These are phyloP conservation scores for Umbelopsis sp. DNA, from an alignment of 371 early-diverging fungal genomes.

Conservation along the genomic window DNA sequence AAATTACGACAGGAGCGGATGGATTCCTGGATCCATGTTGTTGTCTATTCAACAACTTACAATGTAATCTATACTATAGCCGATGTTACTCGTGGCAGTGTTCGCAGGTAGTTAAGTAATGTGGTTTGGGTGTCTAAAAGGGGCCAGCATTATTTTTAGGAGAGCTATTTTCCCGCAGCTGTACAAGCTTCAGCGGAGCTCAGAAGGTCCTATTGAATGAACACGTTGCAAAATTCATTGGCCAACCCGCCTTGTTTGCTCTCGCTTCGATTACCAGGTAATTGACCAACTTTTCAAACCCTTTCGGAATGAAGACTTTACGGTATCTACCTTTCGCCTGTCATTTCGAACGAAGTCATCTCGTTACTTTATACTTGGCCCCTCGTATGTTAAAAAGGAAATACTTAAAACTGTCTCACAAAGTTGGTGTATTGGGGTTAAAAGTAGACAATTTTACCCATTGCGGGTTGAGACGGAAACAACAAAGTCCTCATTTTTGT, in stretches of 20 bases:
- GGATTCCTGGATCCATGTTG: neutral
- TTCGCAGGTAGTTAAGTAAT: too few species aligned
- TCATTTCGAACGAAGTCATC: too few species aligned
- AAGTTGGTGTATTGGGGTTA: neutral
- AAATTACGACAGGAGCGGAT: too few species aligned
- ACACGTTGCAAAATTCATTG: neutral
- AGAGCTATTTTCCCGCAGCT: too few species aligned
- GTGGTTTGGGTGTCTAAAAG: too few species aligned
- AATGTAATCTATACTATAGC: neutral
- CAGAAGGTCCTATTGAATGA: neutral
- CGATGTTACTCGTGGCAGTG: too few species aligned
- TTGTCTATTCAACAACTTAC: neutral
- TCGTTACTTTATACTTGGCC: too few species aligned
- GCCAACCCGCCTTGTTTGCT: neutral
- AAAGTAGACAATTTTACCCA: neutral
- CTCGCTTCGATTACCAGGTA: neutral
- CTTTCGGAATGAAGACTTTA: too few species aligned
- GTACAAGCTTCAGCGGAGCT: neutral
- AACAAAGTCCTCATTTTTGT: neutral
- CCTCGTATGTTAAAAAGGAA: neutral
- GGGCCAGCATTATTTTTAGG: too few species aligned
- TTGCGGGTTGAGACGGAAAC: neutral
- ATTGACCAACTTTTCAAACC: neutral
- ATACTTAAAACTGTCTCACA: neutral
- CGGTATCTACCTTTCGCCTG: too few species aligned